Conservation (phyloP, 2,329 filamentous ascomycete species). For the Rhynchosporium secalis region DNA sequence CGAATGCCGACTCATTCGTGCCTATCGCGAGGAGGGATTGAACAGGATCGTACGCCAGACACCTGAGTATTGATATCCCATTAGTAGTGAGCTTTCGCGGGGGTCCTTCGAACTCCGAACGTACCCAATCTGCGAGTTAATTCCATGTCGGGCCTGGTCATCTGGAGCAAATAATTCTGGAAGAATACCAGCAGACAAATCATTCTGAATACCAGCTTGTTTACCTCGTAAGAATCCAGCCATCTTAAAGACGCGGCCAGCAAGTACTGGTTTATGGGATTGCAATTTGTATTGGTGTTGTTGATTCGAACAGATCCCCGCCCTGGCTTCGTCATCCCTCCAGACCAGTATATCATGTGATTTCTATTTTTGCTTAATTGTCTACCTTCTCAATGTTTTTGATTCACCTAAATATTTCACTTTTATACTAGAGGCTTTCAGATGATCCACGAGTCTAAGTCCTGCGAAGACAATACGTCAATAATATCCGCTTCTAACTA, state of each 20-base stretch:
- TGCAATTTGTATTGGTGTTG: neutral
- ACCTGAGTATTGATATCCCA: constrained; percentile 52
- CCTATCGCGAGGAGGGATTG: constrained; percentile 92
- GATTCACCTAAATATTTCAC: too few species aligned
- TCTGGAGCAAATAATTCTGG: constrained; percentile 80
- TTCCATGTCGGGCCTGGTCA: constrained; percentile 79
- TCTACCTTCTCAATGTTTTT: neutral
- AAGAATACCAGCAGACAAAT: constrained; percentile 79
- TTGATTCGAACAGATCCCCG: neutral
- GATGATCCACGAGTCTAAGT: too few species aligned
- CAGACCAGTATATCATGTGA: constrained; percentile 8
- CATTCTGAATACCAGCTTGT: constrained; percentile 88
- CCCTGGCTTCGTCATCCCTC: constrained; percentile 11
- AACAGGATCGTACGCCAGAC: constrained; percentile 86
- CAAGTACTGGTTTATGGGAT: neutral
- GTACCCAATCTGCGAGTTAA: constrained; percentile 73
- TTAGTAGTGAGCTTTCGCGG: constrained; percentile 21
- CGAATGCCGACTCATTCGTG: constrained; percentile 83
- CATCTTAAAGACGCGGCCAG: constrained; percentile 54
- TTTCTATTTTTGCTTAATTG: neutral
- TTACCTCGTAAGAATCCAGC: constrained; percentile 86
- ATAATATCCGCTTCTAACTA: too few species aligned
- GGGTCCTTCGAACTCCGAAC: constrained; percentile 24
- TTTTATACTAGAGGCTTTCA: too few species aligned
- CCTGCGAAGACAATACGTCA: too few species aligned